Evolutionary conservation across 352 stramenopile genomes (phyloP).

Genomic region (Phytophthora constricta): DNA sequence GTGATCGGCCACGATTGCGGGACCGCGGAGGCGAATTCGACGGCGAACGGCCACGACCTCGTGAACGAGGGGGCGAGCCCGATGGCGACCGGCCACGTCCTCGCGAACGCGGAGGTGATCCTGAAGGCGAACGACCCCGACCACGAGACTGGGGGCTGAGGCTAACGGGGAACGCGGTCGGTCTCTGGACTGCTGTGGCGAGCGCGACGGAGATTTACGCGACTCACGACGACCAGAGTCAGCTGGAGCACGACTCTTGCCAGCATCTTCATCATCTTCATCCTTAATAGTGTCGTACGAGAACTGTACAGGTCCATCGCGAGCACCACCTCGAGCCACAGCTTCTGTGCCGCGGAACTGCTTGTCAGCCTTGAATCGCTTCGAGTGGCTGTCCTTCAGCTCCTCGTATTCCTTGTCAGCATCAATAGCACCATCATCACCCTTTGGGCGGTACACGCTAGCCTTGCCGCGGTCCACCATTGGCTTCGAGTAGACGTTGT

Average conservation of each 20-base stretch:
- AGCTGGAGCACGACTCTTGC: conserved; percentile 16
- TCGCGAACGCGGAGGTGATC: conserved; percentile 25
- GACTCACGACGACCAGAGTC: conserved; percentile 12
- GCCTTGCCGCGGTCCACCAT: conserved; percentile 94
- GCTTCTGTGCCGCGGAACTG: conserved; percentile 88
- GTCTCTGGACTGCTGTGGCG: conserved; percentile 1
- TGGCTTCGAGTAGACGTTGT: conserved; percentile 98
- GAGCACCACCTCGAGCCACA: conserved; percentile 42
- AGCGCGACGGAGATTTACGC: conserved; percentile 19
- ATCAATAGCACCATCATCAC: conserved; percentile 84
- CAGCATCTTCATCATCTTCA: conserved; percentile 41
- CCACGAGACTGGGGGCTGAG: conserved; percentile 12
- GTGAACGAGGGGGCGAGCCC: conserved; percentile 32
- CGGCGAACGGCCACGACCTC: conserved; percentile 25
- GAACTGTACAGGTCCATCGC: conserved; percentile 89
- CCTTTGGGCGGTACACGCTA: conserved; percentile 91
- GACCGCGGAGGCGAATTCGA: conserved; percentile 37
- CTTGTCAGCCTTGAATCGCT: conserved; percentile 91
- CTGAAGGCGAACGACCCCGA: conserved; percentile 14
- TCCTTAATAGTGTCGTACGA: conserved; percentile 67
- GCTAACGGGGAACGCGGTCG: conserved; percentile 20
- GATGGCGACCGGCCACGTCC: conserved; percentile 37
- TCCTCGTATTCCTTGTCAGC: conserved; percentile 92
- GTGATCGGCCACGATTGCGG: conserved; percentile 23
- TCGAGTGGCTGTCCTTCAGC: conserved; percentile 81